phyloP scores from a whole-genome alignment of 495 filamentous ascomycete genomes.

The Lichenothelia convexa region DNA sequence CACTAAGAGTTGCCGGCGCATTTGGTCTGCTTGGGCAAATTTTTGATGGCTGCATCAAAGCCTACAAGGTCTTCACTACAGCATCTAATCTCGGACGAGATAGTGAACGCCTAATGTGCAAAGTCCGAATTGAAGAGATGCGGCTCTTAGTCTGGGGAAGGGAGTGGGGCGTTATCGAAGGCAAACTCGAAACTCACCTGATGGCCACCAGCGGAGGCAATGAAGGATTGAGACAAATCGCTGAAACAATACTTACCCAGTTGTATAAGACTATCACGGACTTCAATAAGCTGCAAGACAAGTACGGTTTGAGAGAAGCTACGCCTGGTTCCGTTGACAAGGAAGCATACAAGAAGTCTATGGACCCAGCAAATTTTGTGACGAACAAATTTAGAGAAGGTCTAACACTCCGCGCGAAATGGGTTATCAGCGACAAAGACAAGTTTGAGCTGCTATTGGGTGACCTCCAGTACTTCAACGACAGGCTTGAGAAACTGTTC shows the following conservation, averaged over 20 bases:
- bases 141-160: constrained; percentile 21
- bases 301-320: constrained; percentile 19
- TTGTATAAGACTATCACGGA: constrained; percentile 21
- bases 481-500: constrained; percentile 22
- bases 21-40: constrained; percentile 15
- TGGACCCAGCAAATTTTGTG: constrained; percentile 1
- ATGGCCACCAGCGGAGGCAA: constrained; percentile 10
- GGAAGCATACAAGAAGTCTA: constrained; percentile 6
- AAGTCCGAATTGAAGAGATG: constrained; percentile 23
- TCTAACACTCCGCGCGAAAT: constrained; percentile 16
- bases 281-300: constrained; percentile 21
- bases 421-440: constrained; percentile 24
- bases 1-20: constrained; percentile 10
- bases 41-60: constrained; percentile 21
- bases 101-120: constrained; percentile 20
- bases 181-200: constrained; percentile 17
- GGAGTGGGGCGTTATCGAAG: constrained; percentile 23
- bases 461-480: constrained; percentile 23
- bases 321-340: constrained; percentile 7
- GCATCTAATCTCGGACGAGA: constrained; percentile 18
- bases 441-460: constrained; percentile 19
- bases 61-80: constrained; percentile 19
- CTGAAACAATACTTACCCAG: constrained; percentile 16
- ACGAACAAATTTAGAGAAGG: constrained; percentile 7
- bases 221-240: constrained; percentile 14